A percentile compares a stretch with the other conserved stretches of the same genome.
Conservation (phyloP, 208 protist species). For the Crithidia bombi region DNA sequence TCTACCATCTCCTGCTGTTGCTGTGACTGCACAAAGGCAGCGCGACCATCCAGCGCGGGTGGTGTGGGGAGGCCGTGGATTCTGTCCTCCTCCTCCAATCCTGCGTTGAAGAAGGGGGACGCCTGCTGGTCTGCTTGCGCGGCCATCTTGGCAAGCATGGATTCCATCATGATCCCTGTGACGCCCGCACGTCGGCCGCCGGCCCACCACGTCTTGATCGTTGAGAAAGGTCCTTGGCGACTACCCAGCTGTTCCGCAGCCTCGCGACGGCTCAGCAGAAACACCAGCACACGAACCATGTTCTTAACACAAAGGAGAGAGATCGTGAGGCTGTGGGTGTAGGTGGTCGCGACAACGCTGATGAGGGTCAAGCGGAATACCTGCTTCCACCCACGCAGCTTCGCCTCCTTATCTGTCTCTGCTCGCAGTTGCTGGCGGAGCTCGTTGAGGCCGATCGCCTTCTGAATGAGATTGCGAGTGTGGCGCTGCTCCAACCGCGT, state of each 20-base stretch:
- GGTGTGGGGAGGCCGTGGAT: conserved; percentile 4
- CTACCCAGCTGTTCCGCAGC: conserved; percentile 21
- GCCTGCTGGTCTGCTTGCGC: conserved; percentile 45
- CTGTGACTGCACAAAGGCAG: conserved; percentile 34
- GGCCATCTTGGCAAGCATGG: conserved; percentile 42
- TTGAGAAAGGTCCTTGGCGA: conserved; percentile 37
- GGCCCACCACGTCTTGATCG: conserved; percentile 65
- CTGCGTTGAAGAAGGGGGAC: conserved; percentile 51
- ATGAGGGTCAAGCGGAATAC: conserved; percentile 59
- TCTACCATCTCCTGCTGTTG: conserved; percentile 32
- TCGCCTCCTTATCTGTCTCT: conserved; percentile 45
- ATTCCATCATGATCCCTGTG: conserved; percentile 59
- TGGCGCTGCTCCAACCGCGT: conserved; percentile 57
- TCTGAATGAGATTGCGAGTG: conserved; percentile 47
- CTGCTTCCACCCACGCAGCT: conserved; percentile 44
- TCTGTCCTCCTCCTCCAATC: conserved; percentile 43
- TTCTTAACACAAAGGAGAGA: conserved; percentile 70
- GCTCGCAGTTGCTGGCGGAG: conserved; percentile 56
- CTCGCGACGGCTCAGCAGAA: conserved; percentile 65
- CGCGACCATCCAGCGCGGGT: conserved; percentile 27
- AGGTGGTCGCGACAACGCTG: conserved; percentile 56
- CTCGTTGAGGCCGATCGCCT: conserved; percentile 44
- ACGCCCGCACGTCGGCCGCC: conserved; percentile 56
- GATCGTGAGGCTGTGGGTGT: conserved; percentile 74
- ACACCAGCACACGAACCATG: conserved; percentile 69